phyloP scores from a whole-genome alignment of 495 filamentous ascomycete species.

The Daldinia loculata region DNA sequence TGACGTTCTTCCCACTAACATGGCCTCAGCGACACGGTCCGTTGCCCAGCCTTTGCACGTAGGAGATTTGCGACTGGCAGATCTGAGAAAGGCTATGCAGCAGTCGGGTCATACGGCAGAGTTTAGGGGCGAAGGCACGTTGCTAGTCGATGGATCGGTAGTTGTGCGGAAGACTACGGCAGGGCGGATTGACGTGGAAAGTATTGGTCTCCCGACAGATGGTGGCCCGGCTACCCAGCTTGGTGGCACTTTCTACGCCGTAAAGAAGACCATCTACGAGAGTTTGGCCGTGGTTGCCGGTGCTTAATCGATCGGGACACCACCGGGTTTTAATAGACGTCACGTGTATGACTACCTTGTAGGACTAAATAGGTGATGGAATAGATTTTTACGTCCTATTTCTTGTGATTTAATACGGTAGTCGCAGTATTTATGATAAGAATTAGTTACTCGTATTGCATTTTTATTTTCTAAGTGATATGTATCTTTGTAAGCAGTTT shows the following conservation, averaged over 20 bases:
- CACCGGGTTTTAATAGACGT: not conserved
- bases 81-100: conserved; percentile 85
- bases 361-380: conserved; percentile 11
- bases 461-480: too few species aligned
- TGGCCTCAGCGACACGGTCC: conserved; percentile 78
- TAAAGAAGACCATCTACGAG: conserved; percentile 84
- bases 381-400: not conserved
- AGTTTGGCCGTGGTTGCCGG: conserved; percentile 82
- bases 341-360: conserved; percentile 25
- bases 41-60: conserved; percentile 91
- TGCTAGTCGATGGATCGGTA: conserved; percentile 86
- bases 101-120: conserved; percentile 85
- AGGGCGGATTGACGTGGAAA: conserved; percentile 90
- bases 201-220: conserved; percentile 63
- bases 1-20: conserved; percentile 77
- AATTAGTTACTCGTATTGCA: not conserved
- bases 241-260: conserved; percentile 73
- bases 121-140: conserved; percentile 90
- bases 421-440: not conserved
- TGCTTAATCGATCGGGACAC: conserved; percentile 52
- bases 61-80: conserved; percentile 88
- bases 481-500: too few species aligned
- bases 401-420: not conserved
- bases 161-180: conserved; percentile 88
- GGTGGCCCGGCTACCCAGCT: conserved; percentile 52